Conservation (phyloP, 139 green algal genomes). For the Astrephomene gubernaculifera region DNA sequence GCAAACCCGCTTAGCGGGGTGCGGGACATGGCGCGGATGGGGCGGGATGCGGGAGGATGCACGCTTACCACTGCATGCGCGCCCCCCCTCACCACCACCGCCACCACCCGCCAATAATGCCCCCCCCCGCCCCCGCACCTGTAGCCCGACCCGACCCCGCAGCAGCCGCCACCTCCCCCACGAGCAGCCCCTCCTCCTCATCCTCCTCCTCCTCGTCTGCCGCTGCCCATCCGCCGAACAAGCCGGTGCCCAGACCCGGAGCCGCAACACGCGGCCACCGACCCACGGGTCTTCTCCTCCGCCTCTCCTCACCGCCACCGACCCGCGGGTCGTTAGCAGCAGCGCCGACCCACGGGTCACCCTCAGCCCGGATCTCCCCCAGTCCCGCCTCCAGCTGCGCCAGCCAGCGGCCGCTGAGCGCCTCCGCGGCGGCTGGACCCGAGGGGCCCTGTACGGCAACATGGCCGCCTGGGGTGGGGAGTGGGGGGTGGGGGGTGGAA, state of each 20-base stretch:
- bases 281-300: background rate
- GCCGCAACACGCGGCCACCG: slow-evolving; percentile 38
- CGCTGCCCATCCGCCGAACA: slow-evolving; percentile 62
- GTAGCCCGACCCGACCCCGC: too few species aligned
- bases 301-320: too few species aligned
- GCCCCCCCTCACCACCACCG: too few species aligned
- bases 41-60: too few species aligned
- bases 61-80: too few species aligned
- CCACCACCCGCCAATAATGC: too few species aligned
- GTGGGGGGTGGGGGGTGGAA: too few species aligned
- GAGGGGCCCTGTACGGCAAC: slow-evolving; percentile 58
- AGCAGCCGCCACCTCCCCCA: background rate
- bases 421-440: slow-evolving; percentile 59
- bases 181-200: background rate
- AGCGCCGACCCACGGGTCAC: too few species aligned
- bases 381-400: slow-evolving; percentile 48
- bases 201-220: slow-evolving; percentile 43
- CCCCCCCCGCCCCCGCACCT: too few species aligned
- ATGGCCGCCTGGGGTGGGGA: slow-evolving; percentile 28
- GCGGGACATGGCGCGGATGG: too few species aligned
- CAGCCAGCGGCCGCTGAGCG: slow-evolving; percentile 67
- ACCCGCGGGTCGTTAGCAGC: too few species aligned
- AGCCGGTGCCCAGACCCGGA: slow-evolving; percentile 63
- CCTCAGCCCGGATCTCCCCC: background rate
- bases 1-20: too few species aligned